Percentiles rank a stretch among this genome's conserved stretches.
phyloP scores from a whole-genome alignment of 371 early-diverging fungal genomes.

The Haplosporangium sp. region DNA sequence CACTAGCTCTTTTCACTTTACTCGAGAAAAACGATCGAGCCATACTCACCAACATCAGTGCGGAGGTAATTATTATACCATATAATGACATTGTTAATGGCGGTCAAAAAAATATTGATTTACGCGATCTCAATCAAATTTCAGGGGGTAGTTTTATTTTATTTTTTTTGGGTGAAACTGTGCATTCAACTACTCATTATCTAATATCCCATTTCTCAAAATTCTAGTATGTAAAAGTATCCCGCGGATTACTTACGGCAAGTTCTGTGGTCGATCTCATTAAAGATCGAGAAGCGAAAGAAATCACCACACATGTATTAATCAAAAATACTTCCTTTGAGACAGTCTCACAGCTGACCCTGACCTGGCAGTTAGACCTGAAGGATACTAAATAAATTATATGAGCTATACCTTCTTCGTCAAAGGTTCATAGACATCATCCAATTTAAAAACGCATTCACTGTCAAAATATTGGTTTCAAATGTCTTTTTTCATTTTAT shows the following conservation, averaged over 20 bases:
- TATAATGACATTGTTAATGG: too few species aligned
- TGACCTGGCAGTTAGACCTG: conserved; percentile 53
- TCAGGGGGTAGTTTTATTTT: too few species aligned
- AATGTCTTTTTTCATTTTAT: too few species aligned
- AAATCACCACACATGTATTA: conserved; percentile 36
- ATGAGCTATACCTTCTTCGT: not conserved
- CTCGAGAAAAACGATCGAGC: conserved; percentile 61
- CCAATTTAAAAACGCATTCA: too few species aligned
- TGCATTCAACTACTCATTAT: too few species aligned
- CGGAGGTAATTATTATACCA: conserved; percentile 60
- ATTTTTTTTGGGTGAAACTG: too few species aligned
- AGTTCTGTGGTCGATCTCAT: conserved; percentile 46
- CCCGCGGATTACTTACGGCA: conserved; percentile 46
- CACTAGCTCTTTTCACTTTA: conserved; percentile 62
- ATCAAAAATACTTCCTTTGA: conserved; percentile 55
- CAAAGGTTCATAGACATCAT: too few species aligned
- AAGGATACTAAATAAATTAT: not conserved
- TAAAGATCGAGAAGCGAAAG: conserved; percentile 44
- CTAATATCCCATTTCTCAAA: not conserved
- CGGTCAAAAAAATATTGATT: too few species aligned
- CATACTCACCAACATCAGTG: conserved; percentile 59
- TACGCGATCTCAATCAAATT: too few species aligned
- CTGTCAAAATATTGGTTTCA: too few species aligned
- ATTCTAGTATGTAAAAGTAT: conserved; percentile 47
- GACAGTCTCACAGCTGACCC: conserved; percentile 46